phyloP scores from a whole-genome alignment of 495 filamentous ascomycete species.

The Barbatosphaeria neglecta region DNA sequence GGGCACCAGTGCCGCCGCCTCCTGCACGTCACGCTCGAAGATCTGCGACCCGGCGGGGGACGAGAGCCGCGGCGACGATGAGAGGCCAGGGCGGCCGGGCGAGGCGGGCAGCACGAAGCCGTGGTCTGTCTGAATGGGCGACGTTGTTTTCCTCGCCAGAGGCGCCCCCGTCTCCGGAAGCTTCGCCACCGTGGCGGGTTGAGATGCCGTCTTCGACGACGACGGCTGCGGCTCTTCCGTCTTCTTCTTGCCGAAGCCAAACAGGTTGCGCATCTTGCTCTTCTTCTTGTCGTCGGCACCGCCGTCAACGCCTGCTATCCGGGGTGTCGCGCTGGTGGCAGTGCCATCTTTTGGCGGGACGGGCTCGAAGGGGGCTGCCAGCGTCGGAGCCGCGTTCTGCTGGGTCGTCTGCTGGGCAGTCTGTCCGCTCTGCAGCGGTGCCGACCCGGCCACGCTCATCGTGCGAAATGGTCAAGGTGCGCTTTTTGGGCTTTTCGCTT shows the following conservation, averaged over 20 bases:
- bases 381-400: constrained; percentile 6
- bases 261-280: constrained; percentile 40
- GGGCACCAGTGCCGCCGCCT: constrained; percentile 46
- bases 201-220: constrained; percentile 10
- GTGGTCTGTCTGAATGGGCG: constrained; percentile 31
- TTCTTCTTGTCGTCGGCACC: constrained; percentile 28
- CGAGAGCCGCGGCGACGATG: constrained; percentile 47
- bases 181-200: constrained; percentile 21
- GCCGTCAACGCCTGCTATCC: constrained; percentile 11
- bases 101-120: constrained; percentile 36
- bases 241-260: constrained; percentile 59
- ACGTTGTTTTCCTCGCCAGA: constrained; percentile 25
- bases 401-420: constrained; percentile 3
- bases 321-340: constrained; percentile 25
- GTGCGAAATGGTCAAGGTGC: neutral
- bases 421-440: constrained; percentile 7
- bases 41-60: constrained; percentile 71
- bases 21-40: constrained; percentile 89
- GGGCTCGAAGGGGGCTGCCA: constrained; percentile 17
- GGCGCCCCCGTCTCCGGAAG: constrained; percentile 13
- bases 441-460: constrained; percentile 15
- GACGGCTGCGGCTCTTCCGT: constrained; percentile 22
- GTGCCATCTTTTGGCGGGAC: constrained; percentile 19
- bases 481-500: neutral
- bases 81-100: constrained; percentile 39